Conservation (phyloP, 202 grass and related monocot genomes). For the Setaria italica region DNA sequence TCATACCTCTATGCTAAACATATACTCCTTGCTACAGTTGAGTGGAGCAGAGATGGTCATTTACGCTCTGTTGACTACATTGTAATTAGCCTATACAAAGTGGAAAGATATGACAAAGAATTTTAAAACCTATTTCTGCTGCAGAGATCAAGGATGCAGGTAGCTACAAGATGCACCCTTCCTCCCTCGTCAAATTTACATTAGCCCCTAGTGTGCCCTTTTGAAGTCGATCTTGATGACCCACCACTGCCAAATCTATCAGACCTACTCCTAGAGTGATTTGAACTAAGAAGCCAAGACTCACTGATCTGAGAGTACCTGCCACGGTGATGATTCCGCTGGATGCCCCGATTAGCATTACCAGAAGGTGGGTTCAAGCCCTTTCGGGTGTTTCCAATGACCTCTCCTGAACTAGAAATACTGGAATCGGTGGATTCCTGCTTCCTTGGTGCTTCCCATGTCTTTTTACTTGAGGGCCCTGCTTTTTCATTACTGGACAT, state of each 20-base stretch:
- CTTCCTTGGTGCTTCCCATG: slow-evolving; percentile 48
- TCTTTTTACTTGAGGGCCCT: slow-evolving; percentile 25
- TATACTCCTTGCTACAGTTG: slow-evolving; percentile 46
- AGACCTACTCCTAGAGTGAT: slow-evolving; percentile 50
- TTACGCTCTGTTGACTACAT: slow-evolving; percentile 57
- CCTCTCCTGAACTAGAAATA: slow-evolving; percentile 53
- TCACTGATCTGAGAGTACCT: slow-evolving; percentile 56
- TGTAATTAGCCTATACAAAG: slow-evolving; percentile 87
- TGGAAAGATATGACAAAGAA: slow-evolving; percentile 55
- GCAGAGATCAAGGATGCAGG: slow-evolving; percentile 60
- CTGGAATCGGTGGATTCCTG: slow-evolving; percentile 47
- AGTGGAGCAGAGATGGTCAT: slow-evolving; percentile 47
- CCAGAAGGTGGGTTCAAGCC: slow-evolving; percentile 48
- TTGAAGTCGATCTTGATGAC: slow-evolving; percentile 51
- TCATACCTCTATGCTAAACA: slow-evolving; percentile 47
- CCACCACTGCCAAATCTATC: slow-evolving; percentile 48
- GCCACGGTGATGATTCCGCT: slow-evolving; percentile 45
- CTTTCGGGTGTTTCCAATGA: slow-evolving; percentile 49
- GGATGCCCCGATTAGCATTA: slow-evolving; percentile 51
- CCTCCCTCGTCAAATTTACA: slow-evolving; percentile 91
- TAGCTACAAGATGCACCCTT: slow-evolving; percentile 92
- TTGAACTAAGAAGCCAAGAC: slow-evolving; percentile 65
- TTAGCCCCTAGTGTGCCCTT: slow-evolving; percentile 57
- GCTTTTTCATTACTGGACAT: slow-evolving; percentile 47
- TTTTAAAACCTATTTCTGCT: slow-evolving; percentile 55